Evolutionary conservation across 768 basidiomycete species (phyloP).

Genomic region (Russula griseocarnosa): DNA sequence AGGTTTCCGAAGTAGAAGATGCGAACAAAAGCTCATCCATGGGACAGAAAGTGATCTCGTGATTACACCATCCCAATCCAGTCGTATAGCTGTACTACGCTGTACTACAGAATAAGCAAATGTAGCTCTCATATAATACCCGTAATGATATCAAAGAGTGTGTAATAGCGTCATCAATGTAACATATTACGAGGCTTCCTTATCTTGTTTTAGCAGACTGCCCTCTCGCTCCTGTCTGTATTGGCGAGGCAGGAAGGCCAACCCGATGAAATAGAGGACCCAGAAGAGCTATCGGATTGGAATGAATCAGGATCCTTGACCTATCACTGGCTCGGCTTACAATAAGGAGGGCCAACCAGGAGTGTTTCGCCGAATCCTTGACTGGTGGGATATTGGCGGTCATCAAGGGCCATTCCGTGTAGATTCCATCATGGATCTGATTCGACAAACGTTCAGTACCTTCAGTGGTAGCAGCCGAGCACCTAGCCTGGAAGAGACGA

Average conservation of each 20-base stretch:
- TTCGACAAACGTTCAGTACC: not conserved
- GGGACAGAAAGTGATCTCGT: too few relatives aligned
- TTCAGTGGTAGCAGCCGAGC: not conserved
- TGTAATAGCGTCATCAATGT: not conserved
- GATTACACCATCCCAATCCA: conserved; percentile 1
- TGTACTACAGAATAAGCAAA: not conserved
- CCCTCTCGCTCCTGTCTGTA: conserved; percentile 20
- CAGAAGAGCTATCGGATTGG: conserved; percentile 16
- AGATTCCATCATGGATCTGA: conserved; percentile 18
- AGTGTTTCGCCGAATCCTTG: conserved; percentile 9
- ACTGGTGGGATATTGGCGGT: conserved; percentile 20
- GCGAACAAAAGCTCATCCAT: conserved; percentile 29
- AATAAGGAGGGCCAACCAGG: conserved; percentile 23
- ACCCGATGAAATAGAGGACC: conserved; percentile 14
- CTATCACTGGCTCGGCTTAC: conserved; percentile 2
- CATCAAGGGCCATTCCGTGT: conserved; percentile 26
- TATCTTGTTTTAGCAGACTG: conserved; percentile 6
- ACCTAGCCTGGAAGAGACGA: conserved; percentile 16
- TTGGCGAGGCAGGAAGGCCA: conserved; percentile 19
- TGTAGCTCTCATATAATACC: not conserved
- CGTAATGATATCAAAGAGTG: not conserved
- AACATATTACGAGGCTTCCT: conserved; percentile 1
- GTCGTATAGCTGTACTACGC: too few relatives aligned
- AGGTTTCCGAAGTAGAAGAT: conserved; percentile 7
- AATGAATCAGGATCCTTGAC: not conserved